phyloP scores from a whole-genome alignment of 2,329 filamentous ascomycete species.

The Myriosclerotinia duriaeana region DNA sequence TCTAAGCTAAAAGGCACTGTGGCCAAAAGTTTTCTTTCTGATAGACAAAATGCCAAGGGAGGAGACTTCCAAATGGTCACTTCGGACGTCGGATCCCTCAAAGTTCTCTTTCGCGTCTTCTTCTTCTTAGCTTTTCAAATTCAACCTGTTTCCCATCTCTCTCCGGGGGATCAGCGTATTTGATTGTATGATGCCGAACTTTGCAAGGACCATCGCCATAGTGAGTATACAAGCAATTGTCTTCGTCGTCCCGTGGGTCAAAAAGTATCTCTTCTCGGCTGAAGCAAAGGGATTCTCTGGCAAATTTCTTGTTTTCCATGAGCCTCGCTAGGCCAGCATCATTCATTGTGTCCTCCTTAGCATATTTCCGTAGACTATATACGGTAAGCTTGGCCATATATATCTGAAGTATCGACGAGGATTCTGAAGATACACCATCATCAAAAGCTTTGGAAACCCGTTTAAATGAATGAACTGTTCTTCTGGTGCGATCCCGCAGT shows the following conservation, averaged over 20 bases:
- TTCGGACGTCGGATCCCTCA: too few species aligned
- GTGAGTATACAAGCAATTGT: neutral
- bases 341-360: neutral
- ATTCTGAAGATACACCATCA: neutral
- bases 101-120: too few species aligned
- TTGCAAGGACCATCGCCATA: neutral
- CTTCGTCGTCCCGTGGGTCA: neutral
- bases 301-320: neutral
- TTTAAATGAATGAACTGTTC: neutral
- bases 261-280: neutral
- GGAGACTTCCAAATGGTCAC: too few species aligned
- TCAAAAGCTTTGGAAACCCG: neutral
- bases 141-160: neutral
- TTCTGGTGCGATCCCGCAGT: too few species aligned
- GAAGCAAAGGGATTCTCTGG: neutral
- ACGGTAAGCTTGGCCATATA: neutral
- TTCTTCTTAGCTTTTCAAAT: too few species aligned
- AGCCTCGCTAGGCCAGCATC: neutral
- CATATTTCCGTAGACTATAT: neutral
- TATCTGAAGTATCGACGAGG: neutral
- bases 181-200: neutral
- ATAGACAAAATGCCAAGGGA: too few species aligned
- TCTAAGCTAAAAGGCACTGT: too few species aligned
- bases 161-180: neutral
- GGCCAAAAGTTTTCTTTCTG: too few species aligned